phyloP scores from a whole-genome alignment of 768 basidiomycete genomes.

The Suillus discolor region DNA sequence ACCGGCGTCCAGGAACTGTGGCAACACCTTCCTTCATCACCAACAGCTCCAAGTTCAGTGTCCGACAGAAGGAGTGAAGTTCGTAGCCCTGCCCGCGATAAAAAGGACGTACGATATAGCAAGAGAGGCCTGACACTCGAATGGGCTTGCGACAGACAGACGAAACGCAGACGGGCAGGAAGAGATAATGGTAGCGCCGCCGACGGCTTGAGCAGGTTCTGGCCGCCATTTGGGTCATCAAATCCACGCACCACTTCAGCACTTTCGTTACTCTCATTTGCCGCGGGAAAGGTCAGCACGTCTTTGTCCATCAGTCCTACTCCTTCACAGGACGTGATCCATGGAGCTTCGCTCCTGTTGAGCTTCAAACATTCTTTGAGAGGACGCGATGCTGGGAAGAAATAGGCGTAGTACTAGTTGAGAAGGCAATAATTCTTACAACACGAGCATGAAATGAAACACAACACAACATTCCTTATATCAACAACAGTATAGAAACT shows the following conservation, averaged over 20 bases:
- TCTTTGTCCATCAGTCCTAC: conserved; percentile 3
- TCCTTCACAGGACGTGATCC: conserved; percentile 26
- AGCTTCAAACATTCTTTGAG: conserved; percentile 30
- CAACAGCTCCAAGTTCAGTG: background rate
- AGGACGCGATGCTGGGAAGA: background rate
- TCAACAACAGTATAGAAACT: conserved; percentile 16
- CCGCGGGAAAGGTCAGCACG: conserved; percentile 15
- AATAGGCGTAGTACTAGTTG: background rate
- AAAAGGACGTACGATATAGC: conserved; percentile 12
- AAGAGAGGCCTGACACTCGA: conserved; percentile 40
- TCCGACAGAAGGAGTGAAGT: background rate
- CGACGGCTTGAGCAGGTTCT: background rate
- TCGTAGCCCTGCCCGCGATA: background rate
- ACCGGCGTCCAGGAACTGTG: conserved; percentile 5
- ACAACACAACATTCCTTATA: background rate
- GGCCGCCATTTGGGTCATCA: conserved; percentile 6
- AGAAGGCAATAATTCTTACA: background rate
- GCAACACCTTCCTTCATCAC: conserved; percentile 14
- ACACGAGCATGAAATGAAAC: background rate
- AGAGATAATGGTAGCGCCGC: conserved; percentile 8
- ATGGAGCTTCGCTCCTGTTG: conserved; percentile 31
- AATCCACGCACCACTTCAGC: conserved; percentile 26
- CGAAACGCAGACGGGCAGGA: conserved; percentile 37
- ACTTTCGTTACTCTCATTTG: conserved; percentile 32
- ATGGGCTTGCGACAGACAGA: conserved; percentile 46